These are phyloP conservation scores for Fusarium liriodendri DNA, from an alignment of 2,329 filamentous ascomycete species.

Conservation along the genomic window DNA sequence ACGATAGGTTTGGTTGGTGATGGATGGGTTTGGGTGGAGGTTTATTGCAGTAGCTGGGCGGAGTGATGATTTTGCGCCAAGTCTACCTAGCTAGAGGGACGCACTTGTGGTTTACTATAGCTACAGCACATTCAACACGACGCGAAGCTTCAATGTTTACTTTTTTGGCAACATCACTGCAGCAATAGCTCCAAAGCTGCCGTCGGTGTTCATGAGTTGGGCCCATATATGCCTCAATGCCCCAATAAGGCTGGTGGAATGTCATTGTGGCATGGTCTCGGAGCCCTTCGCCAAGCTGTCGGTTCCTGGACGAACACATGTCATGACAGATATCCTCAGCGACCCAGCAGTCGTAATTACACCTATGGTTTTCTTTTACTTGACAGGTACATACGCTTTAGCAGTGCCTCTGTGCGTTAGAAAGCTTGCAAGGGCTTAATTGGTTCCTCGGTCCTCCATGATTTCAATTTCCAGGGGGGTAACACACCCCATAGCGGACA, in stretches of 20 bases:
- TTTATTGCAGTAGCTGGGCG: not conserved
- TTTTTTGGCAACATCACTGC: not conserved
- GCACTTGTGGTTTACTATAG: not conserved
- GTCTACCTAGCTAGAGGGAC: not conserved
- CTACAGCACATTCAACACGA: not conserved
- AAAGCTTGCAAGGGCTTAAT: not conserved
- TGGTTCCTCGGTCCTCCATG: conserved; percentile 5
- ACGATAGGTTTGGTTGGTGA: conserved; percentile 1
- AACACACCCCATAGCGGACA: conserved; percentile 3
- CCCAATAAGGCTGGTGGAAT: conserved; percentile 7
- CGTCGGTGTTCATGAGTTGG: not conserved
- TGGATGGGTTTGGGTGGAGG: conserved; percentile 1
- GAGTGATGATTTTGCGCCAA: not conserved
- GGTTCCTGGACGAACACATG: conserved; percentile 29
- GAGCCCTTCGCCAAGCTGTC: conserved; percentile 15
- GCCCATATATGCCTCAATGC: conserved; percentile 2
- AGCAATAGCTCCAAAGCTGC: not conserved
- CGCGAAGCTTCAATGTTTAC: not conserved
- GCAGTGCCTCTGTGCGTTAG: not conserved
- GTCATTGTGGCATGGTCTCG: conserved; percentile 19
- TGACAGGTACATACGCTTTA: not conserved
- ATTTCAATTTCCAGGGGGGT: not conserved
- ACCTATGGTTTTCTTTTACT: not conserved
- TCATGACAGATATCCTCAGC: conserved; percentile 4
- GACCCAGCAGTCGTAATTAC: not conserved